A percentile compares a stretch with the other conserved stretches of the same genome.
These are phyloP conservation scores for Diddensiella transvaalensis DNA, from an alignment of 805 yeast genomes.

Conservation along the genomic window DNA sequence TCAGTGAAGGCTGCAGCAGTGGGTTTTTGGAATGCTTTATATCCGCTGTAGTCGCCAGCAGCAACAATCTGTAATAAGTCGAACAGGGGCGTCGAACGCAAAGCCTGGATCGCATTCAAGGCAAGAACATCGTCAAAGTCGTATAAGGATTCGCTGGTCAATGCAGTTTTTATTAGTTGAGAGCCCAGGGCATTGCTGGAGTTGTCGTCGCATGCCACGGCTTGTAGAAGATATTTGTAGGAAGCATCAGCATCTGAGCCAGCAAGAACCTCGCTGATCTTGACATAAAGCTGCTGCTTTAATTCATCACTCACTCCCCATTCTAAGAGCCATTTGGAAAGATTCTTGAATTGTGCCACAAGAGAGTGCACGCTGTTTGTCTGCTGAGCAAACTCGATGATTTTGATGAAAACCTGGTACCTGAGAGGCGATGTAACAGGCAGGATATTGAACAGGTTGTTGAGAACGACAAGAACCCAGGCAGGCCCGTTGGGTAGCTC, in stretches of 20 bases:
- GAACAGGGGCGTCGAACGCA: conserved; percentile 24
- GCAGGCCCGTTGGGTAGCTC: conserved; percentile 27
- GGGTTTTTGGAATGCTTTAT: conserved; percentile 14
- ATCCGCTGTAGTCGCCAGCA: conserved; percentile 30
- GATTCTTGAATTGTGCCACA: conserved; percentile 36
- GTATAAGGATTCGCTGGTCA: conserved; percentile 26
- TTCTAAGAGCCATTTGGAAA: conserved; percentile 36
- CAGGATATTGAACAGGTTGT: conserved; percentile 40
- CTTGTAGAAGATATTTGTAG: conserved; percentile 8
- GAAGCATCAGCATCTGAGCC: conserved; percentile 18
- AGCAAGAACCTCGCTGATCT: conserved; percentile 26
- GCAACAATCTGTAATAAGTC: conserved; percentile 30
- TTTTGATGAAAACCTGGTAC: conserved; percentile 31
- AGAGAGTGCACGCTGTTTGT: conserved; percentile 34
- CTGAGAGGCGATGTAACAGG: conserved; percentile 29
- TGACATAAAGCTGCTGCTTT: conserved; percentile 27
- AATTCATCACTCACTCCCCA: conserved; percentile 33
- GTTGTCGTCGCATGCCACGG: conserved; percentile 20
- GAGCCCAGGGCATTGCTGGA: conserved; percentile 20
- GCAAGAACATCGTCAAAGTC: conserved; percentile 31
- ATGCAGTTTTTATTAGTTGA: conserved; percentile 25
- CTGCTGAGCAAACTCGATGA: conserved; percentile 33
- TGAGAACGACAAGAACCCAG: conserved; percentile 33
- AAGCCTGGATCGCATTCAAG: conserved; percentile 30
- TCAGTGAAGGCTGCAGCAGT: conserved; percentile 11